A percentile compares a stretch with the other conserved stretches of the same genome.
These are phyloP conservation scores for Metschnikowia proteae DNA, from an alignment of 805 yeast species.

Conservation along the genomic window DNA sequence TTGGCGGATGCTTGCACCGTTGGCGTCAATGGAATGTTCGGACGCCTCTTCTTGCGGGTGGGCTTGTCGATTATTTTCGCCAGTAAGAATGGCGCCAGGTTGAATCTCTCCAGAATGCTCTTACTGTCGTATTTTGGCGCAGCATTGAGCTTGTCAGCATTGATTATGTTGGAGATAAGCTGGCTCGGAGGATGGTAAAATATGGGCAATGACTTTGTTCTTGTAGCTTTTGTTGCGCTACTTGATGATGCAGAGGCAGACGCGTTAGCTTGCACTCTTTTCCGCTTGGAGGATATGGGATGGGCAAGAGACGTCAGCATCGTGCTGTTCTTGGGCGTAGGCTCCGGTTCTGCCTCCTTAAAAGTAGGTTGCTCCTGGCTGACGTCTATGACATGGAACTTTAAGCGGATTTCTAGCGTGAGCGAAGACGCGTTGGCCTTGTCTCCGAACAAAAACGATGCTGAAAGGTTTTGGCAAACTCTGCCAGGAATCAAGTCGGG, in stretches of 20 bases:
- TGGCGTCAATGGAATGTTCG: slow-evolving; percentile 17
- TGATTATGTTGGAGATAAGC: slow-evolving; percentile 38
- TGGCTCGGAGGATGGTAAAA: slow-evolving; percentile 38
- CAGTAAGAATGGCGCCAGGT: slow-evolving; percentile 43
- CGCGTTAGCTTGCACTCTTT: slow-evolving; percentile 8
- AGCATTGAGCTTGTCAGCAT: slow-evolving; percentile 37
- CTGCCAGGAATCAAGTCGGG: slow-evolving; percentile 44
- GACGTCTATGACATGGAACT: slow-evolving; percentile 40
- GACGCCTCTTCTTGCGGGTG: slow-evolving; percentile 20
- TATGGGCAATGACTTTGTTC: slow-evolving; percentile 42
- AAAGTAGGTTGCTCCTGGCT: slow-evolving; percentile 7
- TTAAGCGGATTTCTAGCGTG: slow-evolving; percentile 55
- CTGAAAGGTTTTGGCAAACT: slow-evolving; percentile 55
- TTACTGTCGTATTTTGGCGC: slow-evolving; percentile 39
- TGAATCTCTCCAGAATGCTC: slow-evolving; percentile 41
- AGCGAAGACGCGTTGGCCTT: slow-evolving; percentile 37
- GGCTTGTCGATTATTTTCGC: slow-evolving; percentile 42
- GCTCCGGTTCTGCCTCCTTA: slow-evolving; percentile 9
- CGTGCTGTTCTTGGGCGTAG: not conserved
- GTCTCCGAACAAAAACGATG: slow-evolving; percentile 37
- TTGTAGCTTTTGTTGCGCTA: slow-evolving; percentile 37
- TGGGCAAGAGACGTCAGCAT: slow-evolving; percentile 2
- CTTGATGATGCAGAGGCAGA: slow-evolving; percentile 12
- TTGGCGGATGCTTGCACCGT: slow-evolving; percentile 12
- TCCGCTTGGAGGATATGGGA: slow-evolving; percentile 7